Base-by-base conservation (phyloP, 495 filamentous ascomycete species). In the Polyplosphaeria fusca region DNA sequence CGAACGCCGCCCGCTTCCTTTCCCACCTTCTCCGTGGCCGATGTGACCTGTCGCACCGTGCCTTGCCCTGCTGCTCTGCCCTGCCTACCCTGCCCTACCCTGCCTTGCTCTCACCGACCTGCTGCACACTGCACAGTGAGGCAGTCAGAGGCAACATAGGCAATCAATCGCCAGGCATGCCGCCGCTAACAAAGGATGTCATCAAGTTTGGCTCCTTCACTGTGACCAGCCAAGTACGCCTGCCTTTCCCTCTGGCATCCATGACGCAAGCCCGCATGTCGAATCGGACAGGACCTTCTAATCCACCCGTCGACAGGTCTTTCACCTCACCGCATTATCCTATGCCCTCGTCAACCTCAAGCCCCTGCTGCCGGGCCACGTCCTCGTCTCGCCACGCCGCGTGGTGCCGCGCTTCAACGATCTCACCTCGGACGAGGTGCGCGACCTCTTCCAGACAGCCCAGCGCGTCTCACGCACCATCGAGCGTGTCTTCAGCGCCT, bases 291-390 rank as follows among this genome's bases (percentile, higher is more conserved):
- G 7, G 30, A 35, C 7, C 14, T 35, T 7, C 30, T 35, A 35
- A 35, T 35, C 30, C 30, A 42, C 18, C 18, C 19, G 9, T 35
- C 30, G 39, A 20, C 48, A 68, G 63, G 63, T 67, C 76, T 98
- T 98, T 79, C 79, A 93, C 73, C 74, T 71, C 60, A 95, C 91
- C 11, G 76, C 85, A 12, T 77, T 84, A 64, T 84, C 84, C 68
- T 93, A 88, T 76, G 87, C 87, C 55, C 80, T 96, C 47, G 90
- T 96, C 20, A 96, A 96, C 76, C 81, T 96, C 65, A 96, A 95
- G 71, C 93, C 93, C 12, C 81, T 98, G 16, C 81, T 97, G 0
- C 91, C 93, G 0, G 93, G 93, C 42, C 93, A 98, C 73, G 86
- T 97, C 51, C 86, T 98, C 23, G 79, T 97, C 52, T 86, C 80